Percentiles rank a stretch among this genome's conserved stretches.
These are phyloP conservation scores for Persicaria tinctoria DNA, from an alignment of 148 eudicot genomes.

Conservation along the genomic window DNA sequence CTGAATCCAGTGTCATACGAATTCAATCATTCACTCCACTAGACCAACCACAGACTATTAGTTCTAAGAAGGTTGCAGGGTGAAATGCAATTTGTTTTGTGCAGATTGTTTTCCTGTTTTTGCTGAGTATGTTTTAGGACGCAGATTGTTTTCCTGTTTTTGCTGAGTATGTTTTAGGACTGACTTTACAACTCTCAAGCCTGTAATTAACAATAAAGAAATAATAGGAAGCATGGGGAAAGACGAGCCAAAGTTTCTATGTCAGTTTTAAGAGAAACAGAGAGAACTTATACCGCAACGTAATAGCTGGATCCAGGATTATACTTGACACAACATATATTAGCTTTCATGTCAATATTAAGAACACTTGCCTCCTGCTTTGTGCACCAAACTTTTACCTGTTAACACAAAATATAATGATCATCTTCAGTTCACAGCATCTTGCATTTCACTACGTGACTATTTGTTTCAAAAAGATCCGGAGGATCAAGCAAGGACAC, in stretches of 20 bases:
- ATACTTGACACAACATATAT: constrained; percentile 73
- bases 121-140: background rate
- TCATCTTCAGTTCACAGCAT: background rate
- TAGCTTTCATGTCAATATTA: constrained; percentile 76
- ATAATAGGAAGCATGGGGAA: background rate
- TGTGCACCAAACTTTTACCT: constrained; percentile 81
- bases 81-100: background rate
- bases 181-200: background rate
- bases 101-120: background rate
- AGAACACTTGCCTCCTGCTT: constrained; percentile 69
- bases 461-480: background rate
- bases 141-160: background rate
- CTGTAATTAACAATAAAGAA: background rate
- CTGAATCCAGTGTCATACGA: background rate
- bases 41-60: background rate
- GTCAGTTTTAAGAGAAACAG: background rate
- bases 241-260: background rate
- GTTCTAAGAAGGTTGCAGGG: background rate
- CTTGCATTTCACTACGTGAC: background rate
- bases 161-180: background rate
- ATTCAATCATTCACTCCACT: background rate
- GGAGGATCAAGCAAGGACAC: background rate
- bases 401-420: constrained; percentile 16
- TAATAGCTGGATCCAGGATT: constrained; percentile 66
- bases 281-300: constrained; percentile 42